phyloP scores from a whole-genome alignment of 192 early-diverging fungal genomes.

The Mycoemilia scoparia region DNA sequence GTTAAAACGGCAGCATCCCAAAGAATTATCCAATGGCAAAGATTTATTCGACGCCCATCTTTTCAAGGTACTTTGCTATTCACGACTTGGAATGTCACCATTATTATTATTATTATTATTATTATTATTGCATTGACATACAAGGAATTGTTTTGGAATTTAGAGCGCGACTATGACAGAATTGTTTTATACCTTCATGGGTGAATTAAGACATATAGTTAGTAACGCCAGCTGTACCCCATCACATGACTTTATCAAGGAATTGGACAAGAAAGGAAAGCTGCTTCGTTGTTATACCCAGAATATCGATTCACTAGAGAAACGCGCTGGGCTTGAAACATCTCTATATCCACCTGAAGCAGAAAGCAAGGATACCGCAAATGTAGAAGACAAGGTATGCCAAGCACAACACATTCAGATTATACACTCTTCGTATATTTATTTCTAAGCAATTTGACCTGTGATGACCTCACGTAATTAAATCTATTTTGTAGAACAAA shows the following conservation, averaged over 20 bases:
- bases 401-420: too few species aligned
- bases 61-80: slow-evolving; percentile 54
- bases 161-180: too few species aligned
- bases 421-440: too few species aligned
- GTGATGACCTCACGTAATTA: too few species aligned
- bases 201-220: slow-evolving; percentile 58
- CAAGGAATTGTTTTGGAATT: too few species aligned
- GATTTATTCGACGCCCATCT: slow-evolving; percentile 87
- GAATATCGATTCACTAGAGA: slow-evolving; percentile 91
- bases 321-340: slow-evolving; percentile 44
- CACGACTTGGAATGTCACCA: too few species aligned
- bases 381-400: background rate
- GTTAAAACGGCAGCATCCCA: slow-evolving; percentile 52
- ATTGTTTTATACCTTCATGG: slow-evolving; percentile 57
- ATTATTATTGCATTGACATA: too few species aligned
- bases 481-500: too few species aligned
- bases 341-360: slow-evolving; percentile 1
- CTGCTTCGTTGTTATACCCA: slow-evolving; percentile 88
- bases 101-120: too few species aligned
- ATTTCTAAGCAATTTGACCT: too few species aligned
- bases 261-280: slow-evolving; percentile 51
- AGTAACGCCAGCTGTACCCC: slow-evolving; percentile 55
- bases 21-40: slow-evolving; percentile 56
- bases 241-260: slow-evolving; percentile 73
- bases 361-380: background rate